These are phyloP conservation scores for Fraxinus xanthoxyloides DNA, from an alignment of 305 asterid genomes.

Conservation along the genomic window DNA sequence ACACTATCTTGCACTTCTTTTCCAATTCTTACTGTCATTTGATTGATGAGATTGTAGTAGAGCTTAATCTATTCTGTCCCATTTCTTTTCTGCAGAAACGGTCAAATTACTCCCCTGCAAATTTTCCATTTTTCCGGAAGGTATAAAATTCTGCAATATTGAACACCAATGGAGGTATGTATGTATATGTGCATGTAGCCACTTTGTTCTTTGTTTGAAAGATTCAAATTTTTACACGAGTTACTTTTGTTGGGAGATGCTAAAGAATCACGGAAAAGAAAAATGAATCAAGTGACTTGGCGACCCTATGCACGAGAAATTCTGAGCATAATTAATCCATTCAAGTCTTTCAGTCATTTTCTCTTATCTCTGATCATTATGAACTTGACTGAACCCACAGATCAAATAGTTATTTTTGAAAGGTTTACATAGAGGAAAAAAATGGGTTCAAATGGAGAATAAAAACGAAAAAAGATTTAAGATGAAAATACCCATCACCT, in stretches of 20 bases:
- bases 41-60: not conserved
- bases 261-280: slow-evolving; percentile 30
- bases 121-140: not conserved
- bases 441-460: too few relatives aligned
- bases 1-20: not conserved
- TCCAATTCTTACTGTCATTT: not conserved
- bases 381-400: too few relatives aligned
- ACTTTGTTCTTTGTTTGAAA: not conserved
- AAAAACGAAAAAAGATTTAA: too few relatives aligned
- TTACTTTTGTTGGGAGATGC: slow-evolving; percentile 6
- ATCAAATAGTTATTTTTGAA: too few relatives aligned
- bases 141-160: slow-evolving; percentile 8
- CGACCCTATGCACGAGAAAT: slow-evolving; percentile 6
- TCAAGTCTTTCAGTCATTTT: slow-evolving; percentile 22
- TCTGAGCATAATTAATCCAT: slow-evolving; percentile 10
- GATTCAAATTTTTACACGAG: not conserved
- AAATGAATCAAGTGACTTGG: slow-evolving; percentile 28
- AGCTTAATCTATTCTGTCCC: not conserved
- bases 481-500: too few relatives aligned
- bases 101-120: not conserved
- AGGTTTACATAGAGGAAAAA: too few relatives aligned
- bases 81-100: not conserved
- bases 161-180: slow-evolving; percentile 20
- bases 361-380: too few relatives aligned
- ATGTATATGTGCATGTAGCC: not conserved